Base-by-base conservation (phyloP, 257 asterid genomes). In the Apocynum venetum region DNA sequence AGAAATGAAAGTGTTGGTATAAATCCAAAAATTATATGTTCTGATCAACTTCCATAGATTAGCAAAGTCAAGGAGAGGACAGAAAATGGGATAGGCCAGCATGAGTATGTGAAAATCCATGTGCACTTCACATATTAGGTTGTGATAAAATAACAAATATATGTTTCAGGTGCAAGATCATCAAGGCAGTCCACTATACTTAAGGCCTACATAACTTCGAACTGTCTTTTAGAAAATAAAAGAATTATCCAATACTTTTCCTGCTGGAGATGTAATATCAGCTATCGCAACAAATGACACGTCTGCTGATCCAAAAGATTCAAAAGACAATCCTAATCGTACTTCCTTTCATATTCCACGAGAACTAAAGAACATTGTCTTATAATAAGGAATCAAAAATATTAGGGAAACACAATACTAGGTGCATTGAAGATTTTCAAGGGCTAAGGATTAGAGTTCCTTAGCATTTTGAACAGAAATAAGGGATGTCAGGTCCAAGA, bases 401-500 rank as follows among this genome's bases (percentile, higher is more conserved):
- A 25, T 25, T 25, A 25, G 31, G 31, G 0, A 25, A 25, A 25
- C 31, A 25, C 31, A 25, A 25, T 25, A 25, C 31, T 25, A 25
- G 14, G 17, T 8, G 13, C 41, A 46, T 11, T 75, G 60, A 61
- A 46, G 15, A 25, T 25, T 61, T 47, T 65, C 41, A 25, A 20
- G 10, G 40, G 67, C 41, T 4, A 19, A 35, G 2, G 14, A 35
- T 69, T n/a, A 46, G 10, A 49, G 25, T 57, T 31, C 46, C 20
- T 17, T 3, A 12, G 43, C 10, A 57, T 17, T 49, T 72, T 19
- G 55, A 40, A 19, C 25, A 72, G 35, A 14, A 59, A 59, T 12
- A 36, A 60, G 71, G 69, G 43, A 65, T 13, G 71, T 35, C 2
- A 43, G 69, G 70, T 44, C 53, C 41, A 53, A 74, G 51, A 79